These are phyloP conservation scores for Rubia occidens DNA, from an alignment of 305 asterid species.

Conservation along the genomic window DNA sequence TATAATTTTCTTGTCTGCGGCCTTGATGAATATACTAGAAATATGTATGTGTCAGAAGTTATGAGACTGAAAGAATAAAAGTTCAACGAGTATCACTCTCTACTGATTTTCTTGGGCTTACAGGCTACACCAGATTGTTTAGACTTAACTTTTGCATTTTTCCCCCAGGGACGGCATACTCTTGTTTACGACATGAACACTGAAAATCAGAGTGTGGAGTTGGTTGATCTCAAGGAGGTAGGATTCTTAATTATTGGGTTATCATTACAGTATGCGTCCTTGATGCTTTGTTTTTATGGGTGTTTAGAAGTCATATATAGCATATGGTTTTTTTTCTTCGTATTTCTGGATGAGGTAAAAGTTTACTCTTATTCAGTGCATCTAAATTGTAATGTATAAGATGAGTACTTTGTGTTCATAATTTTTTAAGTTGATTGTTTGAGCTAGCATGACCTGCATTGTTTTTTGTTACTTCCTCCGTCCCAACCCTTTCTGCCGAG, in stretches of 20 bases:
- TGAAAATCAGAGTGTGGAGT: constrained; percentile 49
- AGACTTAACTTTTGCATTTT: not conserved
- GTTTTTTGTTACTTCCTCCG: not conserved
- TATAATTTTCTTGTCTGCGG: not conserved
- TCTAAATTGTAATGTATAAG: not conserved
- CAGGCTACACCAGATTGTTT: not conserved
- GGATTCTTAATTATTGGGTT: not conserved
- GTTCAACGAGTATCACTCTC: not conserved
- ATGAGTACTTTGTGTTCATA: not conserved
- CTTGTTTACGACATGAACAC: constrained; percentile 61
- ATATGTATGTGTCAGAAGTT: not conserved
- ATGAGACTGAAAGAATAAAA: not conserved
- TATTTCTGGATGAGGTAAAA: not conserved
- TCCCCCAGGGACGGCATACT: constrained; percentile 49
- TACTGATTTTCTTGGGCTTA: not conserved
- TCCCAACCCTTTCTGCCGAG: too few relatives aligned
- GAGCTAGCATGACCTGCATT: not conserved
- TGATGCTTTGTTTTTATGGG: not conserved
- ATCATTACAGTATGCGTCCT: not conserved
- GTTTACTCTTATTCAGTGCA: not conserved
- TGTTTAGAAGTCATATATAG: not conserved
- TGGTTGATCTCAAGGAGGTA: constrained; percentile 79
- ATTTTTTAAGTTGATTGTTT: not conserved
- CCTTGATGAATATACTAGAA: not conserved
- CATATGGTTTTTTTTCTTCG: not conserved